Base-by-base conservation (phyloP, 78 protist genomes). In the Guillardia theta region DNA sequence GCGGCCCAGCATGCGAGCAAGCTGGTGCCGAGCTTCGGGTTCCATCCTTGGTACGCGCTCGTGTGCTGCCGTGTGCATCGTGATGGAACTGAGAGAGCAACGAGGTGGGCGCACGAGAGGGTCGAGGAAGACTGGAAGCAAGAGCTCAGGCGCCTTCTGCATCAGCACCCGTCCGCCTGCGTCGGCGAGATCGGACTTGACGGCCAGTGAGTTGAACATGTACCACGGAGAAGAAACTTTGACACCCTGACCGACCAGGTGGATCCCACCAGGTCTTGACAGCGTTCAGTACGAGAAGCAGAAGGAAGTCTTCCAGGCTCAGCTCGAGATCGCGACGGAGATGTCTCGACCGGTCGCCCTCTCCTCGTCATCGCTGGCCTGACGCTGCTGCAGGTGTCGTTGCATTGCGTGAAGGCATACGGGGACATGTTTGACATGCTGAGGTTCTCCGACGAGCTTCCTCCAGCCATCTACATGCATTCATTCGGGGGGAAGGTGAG, bases 381-480 rank as follows among this genome's bases (percentile, higher is more conserved):
- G 30, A 10, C 58, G 58, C 58, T 50, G 58, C 58, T 15, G 30
- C 70, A 58, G 70, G 70, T 58, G 3, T 70, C 83, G 3, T 1
- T 70, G 83, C 83, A 70, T 24, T 70, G 83, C 41, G 83, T 70
- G 21, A 24, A 12, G 36, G 83, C 83, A 0, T 70, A 78, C 53
- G 90, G 90, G 1, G 90, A 78, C 90, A 43, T 78, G 90, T 43
- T 78, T 5, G 90, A 78, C 30, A 4, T 43, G 10, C 90, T 78
- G 18, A 45, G 90, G 33, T 0, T 4, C 48, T 22, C 50, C 1
- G 18, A 19, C 24, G 50, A 43, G 37, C 90, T 78, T 12, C 90
- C 90, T 4, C 90, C 90, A 0, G 90, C 90, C 39, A n/a, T 78
- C 50, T 78, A 78, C 90, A 43, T 78, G 50, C 90, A 78, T 50